Evolutionary conservation across 768 basidiomycete species (phyloP).

Genomic region (Roridomyces roridus): DNA sequence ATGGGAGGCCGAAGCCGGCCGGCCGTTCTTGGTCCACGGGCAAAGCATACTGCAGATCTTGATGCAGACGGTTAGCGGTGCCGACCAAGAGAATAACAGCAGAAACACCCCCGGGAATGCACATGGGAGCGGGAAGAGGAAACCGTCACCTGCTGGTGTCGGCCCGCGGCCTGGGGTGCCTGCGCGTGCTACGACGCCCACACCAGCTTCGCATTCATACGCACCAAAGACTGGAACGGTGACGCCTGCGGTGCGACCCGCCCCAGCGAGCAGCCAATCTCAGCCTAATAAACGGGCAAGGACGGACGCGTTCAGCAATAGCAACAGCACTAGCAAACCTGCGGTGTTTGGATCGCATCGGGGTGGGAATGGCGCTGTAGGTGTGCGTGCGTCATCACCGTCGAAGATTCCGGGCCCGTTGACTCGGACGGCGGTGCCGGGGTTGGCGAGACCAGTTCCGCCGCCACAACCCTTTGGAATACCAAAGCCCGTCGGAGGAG

Average conservation of each 20-base stretch:
- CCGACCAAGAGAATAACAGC: slow-evolving; percentile 74
- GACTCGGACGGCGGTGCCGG: slow-evolving; percentile 43
- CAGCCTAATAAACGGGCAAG: slow-evolving; percentile 62
- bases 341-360: slow-evolving; percentile 51
- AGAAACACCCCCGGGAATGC: neutral
- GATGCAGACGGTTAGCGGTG: slow-evolving; percentile 71
- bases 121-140: slow-evolving; percentile 46
- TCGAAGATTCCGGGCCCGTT: slow-evolving; percentile 55
- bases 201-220: slow-evolving; percentile 38
- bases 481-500: slow-evolving; percentile 49
- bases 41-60: slow-evolving; percentile 81
- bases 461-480: slow-evolving; percentile 54
- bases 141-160: slow-evolving; percentile 54
- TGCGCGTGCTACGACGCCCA: slow-evolving; percentile 65
- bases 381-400: slow-evolving; percentile 50
- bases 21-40: slow-evolving; percentile 86
- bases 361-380: slow-evolving; percentile 37
- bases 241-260: slow-evolving; percentile 69
- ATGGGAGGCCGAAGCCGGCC: slow-evolving; percentile 83
- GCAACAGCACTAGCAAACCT: slow-evolving; percentile 23
- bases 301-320: slow-evolving; percentile 46
- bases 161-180: slow-evolving; percentile 39
- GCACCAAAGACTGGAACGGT: slow-evolving; percentile 48
- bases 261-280: slow-evolving; percentile 54
- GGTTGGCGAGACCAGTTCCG: slow-evolving; percentile 34